Evolutionary conservation across 352 stramenopile species (phyloP), one percentile per base, ranked within the genome.

Genomic region (Globisporangium cystogenes): DNA sequence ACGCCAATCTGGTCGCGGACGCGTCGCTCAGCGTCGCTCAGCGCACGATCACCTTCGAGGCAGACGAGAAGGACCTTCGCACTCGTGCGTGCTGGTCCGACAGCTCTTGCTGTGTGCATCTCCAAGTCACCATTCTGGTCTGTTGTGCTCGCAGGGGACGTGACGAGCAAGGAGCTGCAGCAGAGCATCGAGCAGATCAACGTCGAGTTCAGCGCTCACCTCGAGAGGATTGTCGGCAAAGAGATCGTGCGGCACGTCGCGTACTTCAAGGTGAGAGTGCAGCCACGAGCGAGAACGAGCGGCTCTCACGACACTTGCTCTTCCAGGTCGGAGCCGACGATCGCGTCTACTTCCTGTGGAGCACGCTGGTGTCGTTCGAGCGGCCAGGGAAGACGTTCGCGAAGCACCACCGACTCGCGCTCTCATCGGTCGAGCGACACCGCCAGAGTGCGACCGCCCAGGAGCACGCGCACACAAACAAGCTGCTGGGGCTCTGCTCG

Each of bases 281-380:
- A 6, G 14, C 7, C 20, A 35, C 47, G 18, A 1, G n/a, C 7
- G 33, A n/a, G 24, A n/a, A 24, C 14, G 16, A 5, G 20, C 3
- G 1, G 10, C 7, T 15, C 11, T 35, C 10, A 33, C 31, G 21
- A 7, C 23, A 12, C 21, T 44, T 36, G 18, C 33, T 37, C 20
- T 33, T 41, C 16, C 54, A 88, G 77, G 62, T 83, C 43, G 79
- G 79, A 11, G 60, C 64, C 14, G 76, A 87, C 33, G 59, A 73
- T n/a, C 74, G 67, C 23, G 70, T 90, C 33, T 90, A 87, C 35
- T 54, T 90, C n/a, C 33, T 88, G 33, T 90, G 76, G 74, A 78
- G 70, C 53, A 66, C 79, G 21, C 79, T 84, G 71, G 48, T 90
- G 8, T 85, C 74, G 1, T 88, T 88, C 37, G 77, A 88, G 44